Conservation (phyloP, 177 flowering plant genomes). For the Telopea speciosissima region DNA sequence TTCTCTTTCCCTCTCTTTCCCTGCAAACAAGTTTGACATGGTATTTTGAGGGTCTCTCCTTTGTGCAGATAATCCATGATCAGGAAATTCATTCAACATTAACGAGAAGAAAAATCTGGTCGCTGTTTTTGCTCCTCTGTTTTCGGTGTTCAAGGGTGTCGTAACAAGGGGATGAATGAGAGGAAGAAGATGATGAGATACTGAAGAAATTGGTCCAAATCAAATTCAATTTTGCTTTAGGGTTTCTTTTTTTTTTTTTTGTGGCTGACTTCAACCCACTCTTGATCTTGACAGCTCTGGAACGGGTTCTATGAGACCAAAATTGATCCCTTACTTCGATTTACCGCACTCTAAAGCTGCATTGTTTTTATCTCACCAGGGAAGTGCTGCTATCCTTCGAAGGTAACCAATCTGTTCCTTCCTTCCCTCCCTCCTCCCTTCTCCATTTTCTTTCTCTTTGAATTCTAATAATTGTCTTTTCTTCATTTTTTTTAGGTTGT, state of each 20-base stretch:
- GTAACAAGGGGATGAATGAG: too few species aligned
- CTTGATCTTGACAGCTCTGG: slow-evolving; percentile 33
- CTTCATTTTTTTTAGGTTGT: slow-evolving; percentile 19
- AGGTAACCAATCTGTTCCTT: slow-evolving; percentile 20
- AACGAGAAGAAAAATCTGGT: too few species aligned
- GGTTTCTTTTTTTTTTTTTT: too few species aligned
- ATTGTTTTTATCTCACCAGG: slow-evolving; percentile 32
- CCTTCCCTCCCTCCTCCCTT: neutral
- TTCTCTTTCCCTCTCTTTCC: too few species aligned
- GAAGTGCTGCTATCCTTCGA: slow-evolving; percentile 24
- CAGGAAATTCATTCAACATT: too few species aligned
- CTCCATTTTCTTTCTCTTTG: neutral
- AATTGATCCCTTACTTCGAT: slow-evolving; percentile 43
- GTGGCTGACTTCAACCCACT: too few species aligned
- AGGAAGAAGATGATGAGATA: neutral
- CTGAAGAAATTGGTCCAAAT: slow-evolving; percentile 21
- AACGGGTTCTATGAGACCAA: slow-evolving; percentile 36
- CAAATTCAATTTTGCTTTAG: too few species aligned
- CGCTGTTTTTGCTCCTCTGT: too few species aligned
- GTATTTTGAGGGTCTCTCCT: too few species aligned
- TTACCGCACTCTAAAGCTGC: slow-evolving; percentile 29
- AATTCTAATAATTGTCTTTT: neutral
- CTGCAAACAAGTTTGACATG: too few species aligned
- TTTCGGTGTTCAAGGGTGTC: too few species aligned
- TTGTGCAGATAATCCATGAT: too few species aligned